Conservation (phyloP, 768 basidiomycete species). For the Ramaria sp. region DNA sequence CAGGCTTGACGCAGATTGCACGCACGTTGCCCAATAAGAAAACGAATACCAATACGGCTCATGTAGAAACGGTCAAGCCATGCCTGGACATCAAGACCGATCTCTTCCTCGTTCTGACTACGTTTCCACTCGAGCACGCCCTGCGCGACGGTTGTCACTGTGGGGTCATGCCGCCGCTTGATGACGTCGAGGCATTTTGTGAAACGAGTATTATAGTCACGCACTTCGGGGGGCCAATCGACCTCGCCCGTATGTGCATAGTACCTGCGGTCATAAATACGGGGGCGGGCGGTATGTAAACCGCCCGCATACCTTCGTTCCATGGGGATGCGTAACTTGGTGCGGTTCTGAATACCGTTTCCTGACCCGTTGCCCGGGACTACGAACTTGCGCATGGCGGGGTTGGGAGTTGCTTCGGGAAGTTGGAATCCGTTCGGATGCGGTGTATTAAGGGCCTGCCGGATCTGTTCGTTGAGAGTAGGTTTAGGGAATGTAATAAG, state of each 20-base stretch:
- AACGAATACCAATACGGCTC: conserved; percentile 91
- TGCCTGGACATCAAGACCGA: conserved; percentile 81
- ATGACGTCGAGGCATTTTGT: conserved; percentile 80
- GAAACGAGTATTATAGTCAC: conserved; percentile 87
- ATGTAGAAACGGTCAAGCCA: conserved; percentile 98
- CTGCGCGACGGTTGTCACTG: conserved; percentile 93
- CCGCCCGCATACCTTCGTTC: conserved; percentile 55
- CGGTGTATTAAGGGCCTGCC: conserved; percentile 48
- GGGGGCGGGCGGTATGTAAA: conserved; percentile 7
- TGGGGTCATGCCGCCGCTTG: conserved; percentile 93
- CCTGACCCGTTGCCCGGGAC: conserved; percentile 24
- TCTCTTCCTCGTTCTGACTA: conserved; percentile 52
- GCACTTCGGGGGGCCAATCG: conserved; percentile 85
- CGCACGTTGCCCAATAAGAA: conserved; percentile 92
- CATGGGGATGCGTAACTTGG: conserved; percentile 71
- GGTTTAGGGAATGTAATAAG: conserved; percentile 78
- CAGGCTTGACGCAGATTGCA: conserved; percentile 6
- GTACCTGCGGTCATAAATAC: conserved; percentile 42
- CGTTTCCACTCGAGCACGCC: conserved; percentile 96
- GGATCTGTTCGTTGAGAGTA: conserved; percentile 54
- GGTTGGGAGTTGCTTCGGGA: conserved; percentile 75
- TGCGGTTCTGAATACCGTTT: conserved; percentile 38
- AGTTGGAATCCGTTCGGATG: conserved; percentile 37
- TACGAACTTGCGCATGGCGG: conserved; percentile 43
- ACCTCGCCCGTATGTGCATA: conserved; percentile 67